phyloP scores from a whole-genome alignment of 2,329 filamentous ascomycete species.

The Drechslerella stenobrocha region DNA sequence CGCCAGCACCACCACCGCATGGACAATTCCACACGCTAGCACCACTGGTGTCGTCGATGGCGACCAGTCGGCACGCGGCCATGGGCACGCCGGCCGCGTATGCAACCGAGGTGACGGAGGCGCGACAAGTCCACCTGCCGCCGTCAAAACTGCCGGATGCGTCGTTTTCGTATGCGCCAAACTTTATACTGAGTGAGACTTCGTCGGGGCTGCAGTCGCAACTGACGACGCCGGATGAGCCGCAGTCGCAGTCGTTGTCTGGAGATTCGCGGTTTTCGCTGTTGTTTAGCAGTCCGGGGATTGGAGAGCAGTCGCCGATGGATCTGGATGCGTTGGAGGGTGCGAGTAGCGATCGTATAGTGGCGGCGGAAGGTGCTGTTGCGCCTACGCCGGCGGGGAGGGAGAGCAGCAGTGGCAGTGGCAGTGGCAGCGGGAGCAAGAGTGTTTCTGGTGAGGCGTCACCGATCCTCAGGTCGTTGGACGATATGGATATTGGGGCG shows the following conservation, averaged over 20 bases:
- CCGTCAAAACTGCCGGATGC: constrained; percentile 38
- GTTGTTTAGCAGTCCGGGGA: constrained; percentile 34
- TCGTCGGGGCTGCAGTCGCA: constrained; percentile 32
- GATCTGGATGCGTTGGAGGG: constrained; percentile 33
- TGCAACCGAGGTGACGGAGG: constrained; percentile 18
- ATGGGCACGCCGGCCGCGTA: no score
- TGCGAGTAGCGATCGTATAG: no score
- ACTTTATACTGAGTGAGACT: constrained; percentile 29
- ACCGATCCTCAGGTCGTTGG: constrained; percentile 33
- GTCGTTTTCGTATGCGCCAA: constrained; percentile 14
- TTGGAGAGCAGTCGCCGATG: constrained; percentile 37
- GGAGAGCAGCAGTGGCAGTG: constrained; percentile 23
- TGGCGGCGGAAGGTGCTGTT: constrained; percentile 31
- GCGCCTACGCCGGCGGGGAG: constrained; percentile 33
- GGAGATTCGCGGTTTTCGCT: constrained; percentile 42
- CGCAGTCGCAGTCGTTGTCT: constrained; percentile 34
- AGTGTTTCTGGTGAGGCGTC: constrained; percentile 6
- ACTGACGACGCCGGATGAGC: constrained; percentile 27
- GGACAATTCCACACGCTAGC: not conserved
- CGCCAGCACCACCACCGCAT: constrained; percentile 3
- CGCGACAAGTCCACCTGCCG: constrained; percentile 10
- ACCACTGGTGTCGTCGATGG: no score
- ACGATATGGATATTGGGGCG: constrained; percentile 40
- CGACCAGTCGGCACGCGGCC: no score
- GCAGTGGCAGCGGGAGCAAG: constrained; percentile 15